phyloP scores from a whole-genome alignment of 2,329 filamentous ascomycete species.

The Calonectria pauciramosa region DNA sequence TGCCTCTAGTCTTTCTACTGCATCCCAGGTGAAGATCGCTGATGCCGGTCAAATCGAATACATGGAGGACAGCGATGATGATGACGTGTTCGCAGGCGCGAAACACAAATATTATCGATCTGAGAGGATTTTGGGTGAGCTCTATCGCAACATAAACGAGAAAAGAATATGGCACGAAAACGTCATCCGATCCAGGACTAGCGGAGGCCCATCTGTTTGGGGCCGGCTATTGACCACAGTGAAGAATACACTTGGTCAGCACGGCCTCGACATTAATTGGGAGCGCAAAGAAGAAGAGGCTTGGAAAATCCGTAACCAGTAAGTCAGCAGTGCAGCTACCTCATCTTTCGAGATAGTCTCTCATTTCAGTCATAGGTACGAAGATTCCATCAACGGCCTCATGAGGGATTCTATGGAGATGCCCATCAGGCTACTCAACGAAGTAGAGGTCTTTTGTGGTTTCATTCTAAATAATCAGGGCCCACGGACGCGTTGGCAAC shows the following conservation, averaged over 20 bases:
- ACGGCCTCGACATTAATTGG: slow-evolving; percentile 51
- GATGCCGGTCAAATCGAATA: slow-evolving; percentile 57
- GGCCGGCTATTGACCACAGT: slow-evolving; percentile 52
- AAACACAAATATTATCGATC: slow-evolving; percentile 74
- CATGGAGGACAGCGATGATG: slow-evolving; percentile 55
- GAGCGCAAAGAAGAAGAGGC: slow-evolving; percentile 53
- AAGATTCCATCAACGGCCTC: slow-evolving; percentile 55
- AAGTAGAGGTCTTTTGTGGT: slow-evolving; percentile 69
- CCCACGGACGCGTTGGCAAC: slow-evolving; percentile 63
- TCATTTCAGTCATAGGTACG: slow-evolving; percentile 57
- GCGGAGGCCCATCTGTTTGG: slow-evolving; percentile 57
- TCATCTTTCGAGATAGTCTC: not conserved
- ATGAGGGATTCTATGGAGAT: slow-evolving; percentile 58
- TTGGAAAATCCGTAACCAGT: slow-evolving; percentile 62
- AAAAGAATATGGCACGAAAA: slow-evolving; percentile 71
- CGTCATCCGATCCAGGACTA: slow-evolving; percentile 51
- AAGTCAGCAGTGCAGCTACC: slow-evolving; percentile 36
- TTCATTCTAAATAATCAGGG: slow-evolving; percentile 67
- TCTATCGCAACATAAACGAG: slow-evolving; percentile 83
- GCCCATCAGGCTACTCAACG: slow-evolving; percentile 57
- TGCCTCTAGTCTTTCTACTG: slow-evolving; percentile 58
- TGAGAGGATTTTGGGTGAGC: slow-evolving; percentile 74
- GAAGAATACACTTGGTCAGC: slow-evolving; percentile 33
- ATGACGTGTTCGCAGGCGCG: slow-evolving; percentile 56
- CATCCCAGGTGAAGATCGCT: slow-evolving; percentile 60